Conservation (phyloP, 1,139 yeast genomes). For the Ogataea hybrid region DNA sequence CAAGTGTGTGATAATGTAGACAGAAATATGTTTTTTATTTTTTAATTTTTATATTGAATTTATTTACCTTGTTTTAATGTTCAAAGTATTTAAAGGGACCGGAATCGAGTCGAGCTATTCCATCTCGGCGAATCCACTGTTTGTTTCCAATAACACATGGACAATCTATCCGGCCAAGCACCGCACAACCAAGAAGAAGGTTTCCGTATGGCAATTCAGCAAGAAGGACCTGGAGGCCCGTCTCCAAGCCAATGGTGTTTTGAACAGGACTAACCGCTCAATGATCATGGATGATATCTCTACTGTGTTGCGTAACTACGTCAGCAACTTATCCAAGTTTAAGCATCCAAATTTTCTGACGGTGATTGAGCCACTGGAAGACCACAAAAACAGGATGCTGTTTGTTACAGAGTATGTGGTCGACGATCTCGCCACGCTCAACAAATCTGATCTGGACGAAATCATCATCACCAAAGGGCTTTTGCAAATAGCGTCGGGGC, state of each 20-base stretch:
- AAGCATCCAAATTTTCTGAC: slow-evolving; percentile 87
- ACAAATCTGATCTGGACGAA: slow-evolving; percentile 51
- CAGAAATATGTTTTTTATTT: neutral
- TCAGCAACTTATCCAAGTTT: slow-evolving; percentile 69
- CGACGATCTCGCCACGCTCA: slow-evolving; percentile 54
- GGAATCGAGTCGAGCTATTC: slow-evolving; percentile 76
- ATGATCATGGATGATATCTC: slow-evolving; percentile 30
- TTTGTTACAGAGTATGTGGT: slow-evolving; percentile 85
- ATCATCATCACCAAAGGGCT: slow-evolving; percentile 83
- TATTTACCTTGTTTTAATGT: slow-evolving; percentile 25
- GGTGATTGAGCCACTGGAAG: slow-evolving; percentile 84
- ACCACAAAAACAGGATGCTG: slow-evolving; percentile 69
- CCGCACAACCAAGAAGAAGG: slow-evolving; percentile 54
- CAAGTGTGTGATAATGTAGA: slow-evolving; percentile 8
- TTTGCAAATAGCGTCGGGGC: slow-evolving; percentile 71
- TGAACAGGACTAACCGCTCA: slow-evolving; percentile 34
- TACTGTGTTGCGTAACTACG: slow-evolving; percentile 50
- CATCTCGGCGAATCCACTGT: slow-evolving; percentile 71
- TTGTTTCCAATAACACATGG: slow-evolving; percentile 78
- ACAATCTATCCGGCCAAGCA: slow-evolving; percentile 78
- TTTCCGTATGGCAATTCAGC: slow-evolving; percentile 85
- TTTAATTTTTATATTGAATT: neutral
- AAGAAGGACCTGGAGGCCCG: slow-evolving; percentile 69
- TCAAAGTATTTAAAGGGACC: slow-evolving; percentile 36
- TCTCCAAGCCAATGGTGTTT: slow-evolving; percentile 51